Evolutionary conservation across 1,139 yeast species (phyloP), one percentile per base, ranked within the genome.

Genomic region (Meyerozyma carpophila): DNA sequence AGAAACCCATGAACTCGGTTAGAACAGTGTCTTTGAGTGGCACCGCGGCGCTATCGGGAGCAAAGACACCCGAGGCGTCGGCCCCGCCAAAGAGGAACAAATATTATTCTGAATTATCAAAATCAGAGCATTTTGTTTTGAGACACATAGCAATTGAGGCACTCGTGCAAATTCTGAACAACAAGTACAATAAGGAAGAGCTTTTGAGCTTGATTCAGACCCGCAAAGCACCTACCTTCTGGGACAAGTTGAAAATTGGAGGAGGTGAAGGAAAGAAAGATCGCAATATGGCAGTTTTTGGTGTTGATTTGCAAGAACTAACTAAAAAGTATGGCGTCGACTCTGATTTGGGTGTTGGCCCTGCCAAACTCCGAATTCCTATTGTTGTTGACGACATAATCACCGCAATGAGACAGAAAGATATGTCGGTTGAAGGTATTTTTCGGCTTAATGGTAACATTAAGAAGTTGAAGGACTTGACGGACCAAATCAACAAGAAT

Each of bases 401-500:
- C 39, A 79, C 80, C 41, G 88, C 95, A 1, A 79, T 94, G 69
- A 79, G 88, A 46, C 95, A 87, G 47, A 89, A 88, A 72, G 98
- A 93, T 66, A 84, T 94, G 88, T 87, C 97, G 3, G 93, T 90
- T 18, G 98, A 93, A 64, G 98, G 98, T 46, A 86, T 94, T 8
- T 94, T 94, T 72, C 78, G 99, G 56, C 86, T 91, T 59, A 94
- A 94, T 60, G 99, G 99, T 58, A 94, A 94, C 58, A 93, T 94
- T 56, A 82, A 91, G 55, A 77, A 87, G 40, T 70, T 93, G 42
- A 80, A 85, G 52, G 89, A 84, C 52, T 69, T 91, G 47, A 79
- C 91, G 0, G 90, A 82, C 43, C 78, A 73, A 47, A 84, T 91
- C 52, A 94, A 94, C 63, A 71, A 76, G 46, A 75, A 78, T 52